Evolutionary conservation across 495 filamentous ascomycete genomes (phyloP).

Genomic region (Arthonia radiata): DNA sequence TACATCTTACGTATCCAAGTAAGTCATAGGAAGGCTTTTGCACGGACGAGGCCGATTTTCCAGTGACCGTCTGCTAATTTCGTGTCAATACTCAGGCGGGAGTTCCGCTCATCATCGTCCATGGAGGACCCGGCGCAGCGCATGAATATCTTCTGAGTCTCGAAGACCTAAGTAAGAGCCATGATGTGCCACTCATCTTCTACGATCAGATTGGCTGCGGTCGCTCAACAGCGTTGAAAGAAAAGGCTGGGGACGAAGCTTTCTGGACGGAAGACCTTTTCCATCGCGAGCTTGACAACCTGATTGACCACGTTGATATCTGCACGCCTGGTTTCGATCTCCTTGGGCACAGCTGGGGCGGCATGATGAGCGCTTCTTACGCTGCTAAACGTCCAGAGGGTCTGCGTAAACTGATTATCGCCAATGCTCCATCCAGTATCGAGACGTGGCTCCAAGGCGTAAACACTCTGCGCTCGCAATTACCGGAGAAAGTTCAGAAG

Average conservation of each 20-base stretch:
- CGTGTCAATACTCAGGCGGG: too few species aligned
- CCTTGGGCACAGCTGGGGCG: conserved; percentile 26
- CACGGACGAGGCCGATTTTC: too few species aligned
- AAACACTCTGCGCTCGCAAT: conserved; percentile 9
- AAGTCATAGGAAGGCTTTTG: too few species aligned
- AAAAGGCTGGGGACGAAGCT: conserved; percentile 14
- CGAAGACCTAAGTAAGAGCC: too few species aligned
- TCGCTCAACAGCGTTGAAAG: conserved; percentile 18
- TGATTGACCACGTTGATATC: conserved; percentile 18
- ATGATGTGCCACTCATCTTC: too few species aligned
- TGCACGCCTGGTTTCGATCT: conserved; percentile 15
- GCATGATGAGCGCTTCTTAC: conserved; percentile 19
- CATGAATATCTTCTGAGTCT: conserved; percentile 3
- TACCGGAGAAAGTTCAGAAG: conserved; percentile 20
- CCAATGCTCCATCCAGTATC: conserved; percentile 16
- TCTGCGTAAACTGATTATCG: conserved; percentile 18
- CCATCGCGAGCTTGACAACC: conserved; percentile 22
- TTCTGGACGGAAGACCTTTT: conserved; percentile 27
- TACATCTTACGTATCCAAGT: too few species aligned
- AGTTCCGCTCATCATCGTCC: neutral
- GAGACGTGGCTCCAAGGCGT: conserved; percentile 10
- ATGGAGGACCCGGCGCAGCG: neutral
- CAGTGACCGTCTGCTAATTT: too few species aligned
- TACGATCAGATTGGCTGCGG: conserved; percentile 30
- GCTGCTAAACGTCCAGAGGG: conserved; percentile 15